phyloP scores from a whole-genome alignment of 208 protist species.

The Trypanosoma theileri region DNA sequence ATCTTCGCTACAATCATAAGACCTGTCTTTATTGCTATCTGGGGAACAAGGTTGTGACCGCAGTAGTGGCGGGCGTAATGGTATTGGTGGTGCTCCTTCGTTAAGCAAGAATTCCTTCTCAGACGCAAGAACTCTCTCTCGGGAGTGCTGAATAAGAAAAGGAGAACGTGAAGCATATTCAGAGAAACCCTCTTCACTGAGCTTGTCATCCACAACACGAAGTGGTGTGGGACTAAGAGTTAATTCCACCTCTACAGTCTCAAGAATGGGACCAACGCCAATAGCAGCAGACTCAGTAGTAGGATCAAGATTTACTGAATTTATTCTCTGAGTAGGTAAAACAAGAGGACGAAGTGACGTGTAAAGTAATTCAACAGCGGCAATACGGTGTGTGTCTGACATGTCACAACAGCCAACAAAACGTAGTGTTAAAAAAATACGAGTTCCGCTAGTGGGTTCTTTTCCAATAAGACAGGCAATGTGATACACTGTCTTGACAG shows the following conservation, averaged over 20 bases:
- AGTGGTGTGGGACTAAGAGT: conserved; percentile 18
- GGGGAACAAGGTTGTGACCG: neutral
- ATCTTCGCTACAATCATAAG: neutral
- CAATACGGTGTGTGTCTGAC: conserved; percentile 53
- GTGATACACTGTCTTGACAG: conserved; percentile 56
- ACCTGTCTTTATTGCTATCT: neutral
- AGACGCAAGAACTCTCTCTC: neutral
- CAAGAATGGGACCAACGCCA: neutral
- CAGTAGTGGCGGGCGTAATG: neutral
- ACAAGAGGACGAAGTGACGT: conserved; percentile 6
- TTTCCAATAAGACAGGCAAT: conserved; percentile 47
- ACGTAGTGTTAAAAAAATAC: conserved; percentile 55
- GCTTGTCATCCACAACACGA: neutral
- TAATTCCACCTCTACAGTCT: conserved; percentile 18
- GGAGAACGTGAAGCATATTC: neutral
- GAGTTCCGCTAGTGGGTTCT: conserved; percentile 19
- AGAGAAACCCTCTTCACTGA: neutral
- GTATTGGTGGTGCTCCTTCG: neutral
- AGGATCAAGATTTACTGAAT: neutral
- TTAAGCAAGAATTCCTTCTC: neutral
- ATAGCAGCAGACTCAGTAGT: neutral
- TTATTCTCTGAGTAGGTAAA: neutral
- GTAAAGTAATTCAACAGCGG: conserved; percentile 43
- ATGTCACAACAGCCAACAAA: conserved; percentile 59
- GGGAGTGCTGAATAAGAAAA: neutral